A percentile compares a stretch with the other conserved stretches of the same genome.
These are phyloP conservation scores for Ogataea degrootiae DNA, from an alignment of 805 yeast species.

Conservation along the genomic window DNA sequence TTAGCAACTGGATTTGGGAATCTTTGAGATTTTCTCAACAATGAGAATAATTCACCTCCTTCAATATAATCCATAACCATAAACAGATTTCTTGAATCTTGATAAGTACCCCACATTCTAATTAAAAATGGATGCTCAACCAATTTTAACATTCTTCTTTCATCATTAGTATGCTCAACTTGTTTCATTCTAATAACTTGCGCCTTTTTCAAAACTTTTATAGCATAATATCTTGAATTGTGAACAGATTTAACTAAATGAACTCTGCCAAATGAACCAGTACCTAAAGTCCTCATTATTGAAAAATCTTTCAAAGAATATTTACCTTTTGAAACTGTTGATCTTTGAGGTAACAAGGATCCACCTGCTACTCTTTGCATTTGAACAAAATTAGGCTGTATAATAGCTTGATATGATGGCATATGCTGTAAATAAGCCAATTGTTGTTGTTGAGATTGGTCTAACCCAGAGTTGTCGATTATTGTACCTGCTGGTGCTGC, in stretches of 20 bases:
- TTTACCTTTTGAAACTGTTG: slow-evolving; percentile 49
- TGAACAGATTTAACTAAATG: slow-evolving; percentile 55
- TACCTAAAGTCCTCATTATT: slow-evolving; percentile 53
- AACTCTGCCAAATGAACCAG: slow-evolving; percentile 59
- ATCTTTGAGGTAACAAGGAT: slow-evolving; percentile 27
- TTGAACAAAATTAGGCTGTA: slow-evolving; percentile 28
- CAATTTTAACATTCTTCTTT: slow-evolving; percentile 51
- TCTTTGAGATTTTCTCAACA: slow-evolving; percentile 51
- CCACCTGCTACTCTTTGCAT: slow-evolving; percentile 25
- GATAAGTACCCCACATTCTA: slow-evolving; percentile 66
- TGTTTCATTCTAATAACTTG: slow-evolving; percentile 59
- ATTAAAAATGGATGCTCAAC: slow-evolving; percentile 58
- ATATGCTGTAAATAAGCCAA: slow-evolving; percentile 27
- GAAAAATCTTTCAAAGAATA: slow-evolving; percentile 53
- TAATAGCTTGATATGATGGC: slow-evolving; percentile 34
- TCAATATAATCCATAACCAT: slow-evolving; percentile 66
- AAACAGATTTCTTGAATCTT: slow-evolving; percentile 50
- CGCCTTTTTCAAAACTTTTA: slow-evolving; percentile 52
- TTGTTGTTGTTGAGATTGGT: slow-evolving; percentile 26
- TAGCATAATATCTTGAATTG: slow-evolving; percentile 56
- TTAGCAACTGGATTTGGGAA: slow-evolving; percentile 63
- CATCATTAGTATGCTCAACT: slow-evolving; percentile 62
- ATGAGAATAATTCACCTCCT: slow-evolving; percentile 56
- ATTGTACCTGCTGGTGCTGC: slow-evolving; percentile 5
- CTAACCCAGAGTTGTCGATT: too few species aligned